These are phyloP conservation scores for Anaeromyces robustus DNA, from an alignment of 192 early-diverging fungal species.

Conservation along the genomic window DNA sequence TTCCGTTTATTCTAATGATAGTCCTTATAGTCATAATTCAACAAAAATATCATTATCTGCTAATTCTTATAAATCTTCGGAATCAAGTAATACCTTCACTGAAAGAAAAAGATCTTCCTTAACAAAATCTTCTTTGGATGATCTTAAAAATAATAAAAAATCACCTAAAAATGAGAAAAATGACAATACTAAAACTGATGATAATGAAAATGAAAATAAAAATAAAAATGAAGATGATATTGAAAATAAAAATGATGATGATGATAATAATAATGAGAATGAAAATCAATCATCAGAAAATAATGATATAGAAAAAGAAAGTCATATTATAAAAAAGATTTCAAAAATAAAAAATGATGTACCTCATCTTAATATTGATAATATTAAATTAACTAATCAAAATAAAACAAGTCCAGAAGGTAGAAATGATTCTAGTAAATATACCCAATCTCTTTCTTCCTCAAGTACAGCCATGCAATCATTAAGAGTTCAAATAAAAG, in stretches of 20 bases:
- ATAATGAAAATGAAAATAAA: too few species aligned
- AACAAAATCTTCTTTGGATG: too few species aligned
- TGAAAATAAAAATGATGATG: neutral
- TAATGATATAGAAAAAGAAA: neutral
- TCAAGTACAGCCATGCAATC: neutral
- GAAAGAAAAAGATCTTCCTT: neutral
- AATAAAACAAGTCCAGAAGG: neutral
- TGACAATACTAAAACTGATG: neutral
- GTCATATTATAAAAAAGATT: neutral
- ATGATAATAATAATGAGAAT: neutral
- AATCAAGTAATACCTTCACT: neutral
- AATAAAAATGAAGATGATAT: too few species aligned
- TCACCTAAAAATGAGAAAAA: too few species aligned
- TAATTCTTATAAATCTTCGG: neutral
- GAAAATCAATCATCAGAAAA: neutral
- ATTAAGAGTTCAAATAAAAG: neutral
- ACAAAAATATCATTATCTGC: neutral
- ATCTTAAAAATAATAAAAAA: too few species aligned
- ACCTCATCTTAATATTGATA: neutral
- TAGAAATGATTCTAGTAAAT: neutral
- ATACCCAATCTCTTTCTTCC: neutral
- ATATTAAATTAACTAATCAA: neutral
- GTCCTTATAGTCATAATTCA: neutral
- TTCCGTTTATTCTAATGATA: neutral
- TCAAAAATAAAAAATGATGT: neutral